Percentiles rank a stretch among this genome's conserved stretches.
Conservation (phyloP, 2,329 filamentous ascomycete genomes). For the Cryphonectria carpinicola region DNA sequence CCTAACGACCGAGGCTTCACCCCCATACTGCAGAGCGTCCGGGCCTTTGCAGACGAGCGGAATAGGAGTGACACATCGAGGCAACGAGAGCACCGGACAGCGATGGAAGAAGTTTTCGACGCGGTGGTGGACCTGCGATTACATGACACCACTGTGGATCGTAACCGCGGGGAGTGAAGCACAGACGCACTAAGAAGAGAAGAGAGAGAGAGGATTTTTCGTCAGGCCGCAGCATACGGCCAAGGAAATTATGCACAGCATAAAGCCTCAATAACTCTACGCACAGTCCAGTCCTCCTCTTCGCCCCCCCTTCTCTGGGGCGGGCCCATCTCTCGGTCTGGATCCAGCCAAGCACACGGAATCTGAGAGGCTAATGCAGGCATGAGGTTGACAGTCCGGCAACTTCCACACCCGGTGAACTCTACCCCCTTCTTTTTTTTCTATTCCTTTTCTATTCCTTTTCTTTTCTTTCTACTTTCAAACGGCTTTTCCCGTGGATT, state of each 20-base stretch:
- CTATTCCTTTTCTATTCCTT: too few relatives aligned
- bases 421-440: neutral
- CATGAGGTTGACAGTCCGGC: neutral
- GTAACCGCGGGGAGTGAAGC: slow-evolving; percentile 33
- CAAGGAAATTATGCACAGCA: slow-evolving; percentile 12
- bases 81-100: slow-evolving; percentile 71
- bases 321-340: neutral
- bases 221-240: slow-evolving; percentile 5
- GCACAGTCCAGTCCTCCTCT: neutral
- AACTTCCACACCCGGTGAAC: neutral
- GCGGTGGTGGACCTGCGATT: slow-evolving; percentile 38
- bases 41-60: slow-evolving; percentile 80
- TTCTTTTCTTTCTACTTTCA: neutral
- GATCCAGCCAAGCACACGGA: neutral
- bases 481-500: neutral
- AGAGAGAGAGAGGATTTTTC: neutral
- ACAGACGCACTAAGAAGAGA: neutral
- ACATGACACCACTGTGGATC: slow-evolving; percentile 4
- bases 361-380: neutral
- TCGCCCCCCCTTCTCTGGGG: too few relatives aligned
- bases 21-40: slow-evolving; percentile 74
- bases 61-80: slow-evolving; percentile 62
- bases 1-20: slow-evolving; percentile 78
- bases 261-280: neutral
- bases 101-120: slow-evolving; percentile 75